Evolutionary conservation across 2,329 filamentous ascomycete species (phyloP), one percentile per base, ranked within the genome.

Genomic region (Colletotrichum agaves): DNA sequence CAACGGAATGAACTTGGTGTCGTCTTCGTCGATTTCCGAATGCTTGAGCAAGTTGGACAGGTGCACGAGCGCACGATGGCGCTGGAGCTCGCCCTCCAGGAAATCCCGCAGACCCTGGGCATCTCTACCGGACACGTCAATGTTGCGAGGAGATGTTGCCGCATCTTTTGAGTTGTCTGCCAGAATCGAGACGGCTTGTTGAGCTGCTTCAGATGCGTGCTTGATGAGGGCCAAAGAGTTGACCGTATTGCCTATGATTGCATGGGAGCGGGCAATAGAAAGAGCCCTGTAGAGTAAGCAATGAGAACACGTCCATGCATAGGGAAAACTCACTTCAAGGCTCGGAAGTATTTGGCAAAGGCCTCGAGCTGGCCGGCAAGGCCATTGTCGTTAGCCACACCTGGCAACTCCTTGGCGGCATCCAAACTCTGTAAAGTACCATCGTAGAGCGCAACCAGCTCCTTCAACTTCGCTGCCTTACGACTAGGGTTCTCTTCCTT

Each of bases 351-450:
- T 68, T 87, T 84, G 39, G 87, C 85, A 72, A 93, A 95, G 37
- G 89, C 89, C 63, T 93, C 88, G n/a, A 99, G 83, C 77, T 96
- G 93, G 50, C 86, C 81, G 4, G 94, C 84, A 71, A 99, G 92
- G 15, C 82, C 84, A 44, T 89, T 86, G 74, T 99, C 96, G 46
- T 93, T 91, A 39, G 93, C 93, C 17, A 98, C 92, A 78, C 96
- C 96, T 2, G 94, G 92, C 13, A 99, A 85, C 68, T 97, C 93
- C 73, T 92, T 93, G 77, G 98, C 90, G 4, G 94, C 93, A 71
- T 98, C 92, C 67, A 99, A 84, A 78, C 93, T 98, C 79, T 98
- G 93, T 23, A 98, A 81, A 8, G 91, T 97, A 23, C 93, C 93
- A 76, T 98, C 94, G 76, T 98, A 98, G 2, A 99, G 84, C 3